Percentiles rank a stretch among this genome's conserved stretches.
phyloP scores from a whole-genome alignment of 1,284 basidiomycete genomes.

The Cystobasidium pallidum region DNA sequence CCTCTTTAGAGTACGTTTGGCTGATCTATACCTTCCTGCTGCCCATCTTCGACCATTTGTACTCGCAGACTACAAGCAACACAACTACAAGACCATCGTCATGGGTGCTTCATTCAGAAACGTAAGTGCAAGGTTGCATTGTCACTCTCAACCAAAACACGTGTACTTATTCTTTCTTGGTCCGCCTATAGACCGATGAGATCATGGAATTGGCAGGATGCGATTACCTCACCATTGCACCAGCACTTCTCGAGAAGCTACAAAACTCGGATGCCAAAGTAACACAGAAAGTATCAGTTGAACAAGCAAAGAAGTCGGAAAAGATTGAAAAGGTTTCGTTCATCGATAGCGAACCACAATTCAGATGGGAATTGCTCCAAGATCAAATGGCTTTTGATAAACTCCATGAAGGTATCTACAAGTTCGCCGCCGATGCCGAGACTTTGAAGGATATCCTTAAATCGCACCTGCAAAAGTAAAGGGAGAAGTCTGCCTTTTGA shows the following conservation, averaged over 20 bases:
- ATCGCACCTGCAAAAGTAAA: slow-evolving; percentile 65
- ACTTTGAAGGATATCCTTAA: slow-evolving; percentile 82
- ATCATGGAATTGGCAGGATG: slow-evolving; percentile 94
- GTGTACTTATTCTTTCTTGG: no score
- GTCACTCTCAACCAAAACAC: no score
- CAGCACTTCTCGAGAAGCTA: slow-evolving; percentile 87
- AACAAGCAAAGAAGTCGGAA: slow-evolving; percentile 64
- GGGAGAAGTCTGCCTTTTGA: no score
- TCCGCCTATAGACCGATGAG: slow-evolving; percentile 75
- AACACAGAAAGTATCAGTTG: slow-evolving; percentile 79
- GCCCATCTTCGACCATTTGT: slow-evolving; percentile 9
- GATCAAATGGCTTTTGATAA: slow-evolving; percentile 96
- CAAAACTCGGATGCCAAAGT: slow-evolving; percentile 76
- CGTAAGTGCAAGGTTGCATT: slow-evolving; percentile 57
- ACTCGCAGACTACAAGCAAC: slow-evolving; percentile 89
- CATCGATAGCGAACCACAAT: slow-evolving; percentile 91
- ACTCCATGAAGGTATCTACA: slow-evolving; percentile 83
- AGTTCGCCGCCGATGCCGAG: slow-evolving; percentile 90
- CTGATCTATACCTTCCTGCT: no score
- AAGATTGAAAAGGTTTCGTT: slow-evolving; percentile 78
- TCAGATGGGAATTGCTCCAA: slow-evolving; percentile 86
- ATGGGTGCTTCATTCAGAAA: slow-evolving; percentile 99
- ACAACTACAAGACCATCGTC: slow-evolving; percentile 97
- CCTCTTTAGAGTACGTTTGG: no score
- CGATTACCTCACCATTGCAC: slow-evolving; percentile 95